Base-by-base conservation (phyloP, 129 eudicot species). In the Glebionis coronaria region DNA sequence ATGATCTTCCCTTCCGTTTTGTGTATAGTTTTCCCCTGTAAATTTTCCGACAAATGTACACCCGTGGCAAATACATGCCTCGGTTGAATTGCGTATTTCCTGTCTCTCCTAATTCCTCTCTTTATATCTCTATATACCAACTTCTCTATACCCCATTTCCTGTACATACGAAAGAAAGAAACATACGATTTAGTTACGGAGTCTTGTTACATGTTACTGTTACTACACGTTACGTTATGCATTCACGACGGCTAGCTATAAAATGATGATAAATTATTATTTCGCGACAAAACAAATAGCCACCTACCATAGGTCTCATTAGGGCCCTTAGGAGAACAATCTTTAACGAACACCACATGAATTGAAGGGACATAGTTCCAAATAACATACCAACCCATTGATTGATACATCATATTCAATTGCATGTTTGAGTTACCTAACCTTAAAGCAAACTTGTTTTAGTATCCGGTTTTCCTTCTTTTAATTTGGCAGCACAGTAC, bases 141-240 rank as follows among this genome's bases (percentile, higher is more conserved):
- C 79, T 91, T 91, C 81, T 91, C 97, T 23, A 91, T 82, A 58
- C 95, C 97, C 97, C 97, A 91, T 76, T 91, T 87, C 74, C 97
- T 91, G 67, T 52, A 73, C 11, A 8, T 10, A 58, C 11, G 28
- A 25, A 3, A 9, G 28, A 25, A 3, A 9, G 9, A 13, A 14
- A 27, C 49, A 13, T 51, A 2, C 15, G 19, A 51, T 13, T 25
- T 15, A 14, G n/a, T 31, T 35, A 38, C 53, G 2, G 27, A 40
- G 42, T 2, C 27, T 2, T 45, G 0, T 12, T 20, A 45, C 25
- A 23, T 23, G 25, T 23, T 23, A 23, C 15, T 12, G 6, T 9
- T 10, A 20, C 7, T 0, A 23, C 25, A 23, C 25, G 1, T 23
- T n/a, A n/a, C 25, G 2, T 23, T 23, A 23, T 23, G 25, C 25